Conservation (phyloP, 2,329 filamentous ascomycete species). For the Leptographium radiaticola region DNA sequence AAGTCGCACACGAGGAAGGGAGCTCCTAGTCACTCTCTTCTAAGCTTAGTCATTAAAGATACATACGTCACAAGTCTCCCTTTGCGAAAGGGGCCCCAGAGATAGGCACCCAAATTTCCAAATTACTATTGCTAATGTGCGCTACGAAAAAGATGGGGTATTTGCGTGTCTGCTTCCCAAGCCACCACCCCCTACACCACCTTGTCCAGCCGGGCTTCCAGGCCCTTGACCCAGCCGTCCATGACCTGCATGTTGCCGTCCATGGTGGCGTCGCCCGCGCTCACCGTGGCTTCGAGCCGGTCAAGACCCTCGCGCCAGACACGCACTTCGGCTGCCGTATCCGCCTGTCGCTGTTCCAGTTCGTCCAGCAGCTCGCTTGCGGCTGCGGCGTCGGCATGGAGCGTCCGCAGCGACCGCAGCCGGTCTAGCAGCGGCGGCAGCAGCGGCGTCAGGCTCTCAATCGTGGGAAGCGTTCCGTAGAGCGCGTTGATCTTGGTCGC, state of each 20-base stretch:
- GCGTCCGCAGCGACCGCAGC: constrained; percentile 65
- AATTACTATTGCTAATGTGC: background rate
- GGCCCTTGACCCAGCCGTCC: constrained; percentile 74
- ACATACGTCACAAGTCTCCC: no score
- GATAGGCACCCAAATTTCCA: no score
- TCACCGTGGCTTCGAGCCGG: constrained; percentile 64
- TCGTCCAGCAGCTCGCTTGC: constrained; percentile 66
- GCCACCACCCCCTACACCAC: constrained; percentile 24
- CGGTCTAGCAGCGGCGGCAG: constrained; percentile 77
- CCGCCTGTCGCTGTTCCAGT: constrained; percentile 66
- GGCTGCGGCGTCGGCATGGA: constrained; percentile 77
- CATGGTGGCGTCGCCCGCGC: constrained; percentile 55
- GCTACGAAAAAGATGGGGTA: background rate
- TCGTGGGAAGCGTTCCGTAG: constrained; percentile 77
- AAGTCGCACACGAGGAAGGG: no score
- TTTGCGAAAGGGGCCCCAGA: no score
- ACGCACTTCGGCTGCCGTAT: constrained; percentile 72
- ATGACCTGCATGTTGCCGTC: constrained; percentile 73
- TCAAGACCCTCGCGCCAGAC: constrained; percentile 74
- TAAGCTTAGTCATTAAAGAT: no score
- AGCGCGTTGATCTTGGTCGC: constrained; percentile 80
- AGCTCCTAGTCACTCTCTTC: no score
- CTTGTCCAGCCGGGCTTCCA: constrained; percentile 64
- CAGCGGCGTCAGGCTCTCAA: constrained; percentile 73
- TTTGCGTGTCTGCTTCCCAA: background rate